A percentile compares a stretch with the other conserved stretches of the same genome.
Evolutionary conservation across 148 eudicot species (phyloP).

Genomic region (Pharnaceum exiguum): DNA sequence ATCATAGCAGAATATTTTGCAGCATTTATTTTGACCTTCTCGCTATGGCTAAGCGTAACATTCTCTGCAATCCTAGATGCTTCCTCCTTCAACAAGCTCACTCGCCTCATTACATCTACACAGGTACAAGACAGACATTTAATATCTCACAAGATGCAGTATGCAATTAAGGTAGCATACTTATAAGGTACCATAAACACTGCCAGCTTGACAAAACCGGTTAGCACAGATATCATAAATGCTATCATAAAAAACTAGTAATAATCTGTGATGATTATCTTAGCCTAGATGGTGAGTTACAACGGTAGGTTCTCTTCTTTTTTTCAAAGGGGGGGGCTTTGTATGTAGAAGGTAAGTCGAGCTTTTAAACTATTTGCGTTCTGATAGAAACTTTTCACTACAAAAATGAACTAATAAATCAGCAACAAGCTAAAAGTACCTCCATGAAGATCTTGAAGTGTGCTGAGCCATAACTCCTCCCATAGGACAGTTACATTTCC

Average conservation of each 20-base stretch:
- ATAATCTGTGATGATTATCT: no score
- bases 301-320: no score
- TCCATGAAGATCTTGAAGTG: conserved; percentile 96
- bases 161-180: neutral
- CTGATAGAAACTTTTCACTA: neutral
- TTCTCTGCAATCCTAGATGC: conserved; percentile 81
- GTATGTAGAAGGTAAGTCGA: neutral
- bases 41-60: conserved; percentile 71
- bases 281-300: no score
- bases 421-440: conserved; percentile 41
- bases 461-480: conserved; percentile 99
- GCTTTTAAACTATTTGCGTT: neutral
- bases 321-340: no score
- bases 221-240: no score
- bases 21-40: conserved; percentile 88
- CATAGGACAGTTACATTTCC: conserved; percentile 97
- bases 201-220: neutral
- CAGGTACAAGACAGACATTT: conserved; percentile 13
- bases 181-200: neutral
- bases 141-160: conserved; percentile 7
- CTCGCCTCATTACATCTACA: conserved; percentile 86
- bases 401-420: conserved; percentile 10
- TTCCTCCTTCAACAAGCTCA: conserved; percentile 93
- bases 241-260: no score
- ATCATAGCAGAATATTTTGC: conserved; percentile 98